Percentiles rank a stretch among this genome's conserved stretches.
Conservation (phyloP, 495 filamentous ascomycete genomes). For the Tuber magnatum region DNA sequence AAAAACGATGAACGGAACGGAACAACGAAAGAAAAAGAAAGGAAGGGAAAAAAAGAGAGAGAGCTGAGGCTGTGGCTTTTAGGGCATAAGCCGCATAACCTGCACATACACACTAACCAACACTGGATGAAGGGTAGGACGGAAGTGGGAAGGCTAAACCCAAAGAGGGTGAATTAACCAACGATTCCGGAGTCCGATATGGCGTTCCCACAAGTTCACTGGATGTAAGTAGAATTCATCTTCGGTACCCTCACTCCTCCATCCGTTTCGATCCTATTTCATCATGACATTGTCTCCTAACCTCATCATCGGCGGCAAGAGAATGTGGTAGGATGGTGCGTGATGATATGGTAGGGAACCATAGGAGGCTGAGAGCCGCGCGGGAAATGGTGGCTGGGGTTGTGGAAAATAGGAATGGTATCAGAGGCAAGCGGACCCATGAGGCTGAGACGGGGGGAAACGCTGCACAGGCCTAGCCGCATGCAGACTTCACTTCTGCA, state of each 20-base stretch:
- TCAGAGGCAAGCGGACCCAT: conserved; percentile 2
- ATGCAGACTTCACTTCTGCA: conserved; percentile 8
- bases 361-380: conserved; percentile 36
- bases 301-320: background rate
- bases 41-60: conserved; percentile 21
- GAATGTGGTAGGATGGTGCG: background rate
- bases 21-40: conserved; percentile 7
- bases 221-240: background rate
- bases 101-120: background rate
- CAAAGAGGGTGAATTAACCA: background rate
- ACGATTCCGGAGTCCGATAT: background rate
- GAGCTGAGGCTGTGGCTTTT: conserved; percentile 30
- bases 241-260: background rate
- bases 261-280: background rate
- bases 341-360: background rate
- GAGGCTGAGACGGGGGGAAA: conserved; percentile 30
- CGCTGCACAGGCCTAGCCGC: conserved; percentile 15
- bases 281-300: background rate
- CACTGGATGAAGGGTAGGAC: background rate
- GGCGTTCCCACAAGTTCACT: background rate
- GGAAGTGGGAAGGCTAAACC: background rate
- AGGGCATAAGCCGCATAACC: conserved; percentile 4
- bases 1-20: background rate
- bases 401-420: background rate
- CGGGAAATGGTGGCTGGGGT: conserved; percentile 9